Evolutionary conservation across 1,284 basidiomycete genomes (phyloP), one percentile per base, ranked within the genome.

Genomic region (Ganoderma multipileum): DNA sequence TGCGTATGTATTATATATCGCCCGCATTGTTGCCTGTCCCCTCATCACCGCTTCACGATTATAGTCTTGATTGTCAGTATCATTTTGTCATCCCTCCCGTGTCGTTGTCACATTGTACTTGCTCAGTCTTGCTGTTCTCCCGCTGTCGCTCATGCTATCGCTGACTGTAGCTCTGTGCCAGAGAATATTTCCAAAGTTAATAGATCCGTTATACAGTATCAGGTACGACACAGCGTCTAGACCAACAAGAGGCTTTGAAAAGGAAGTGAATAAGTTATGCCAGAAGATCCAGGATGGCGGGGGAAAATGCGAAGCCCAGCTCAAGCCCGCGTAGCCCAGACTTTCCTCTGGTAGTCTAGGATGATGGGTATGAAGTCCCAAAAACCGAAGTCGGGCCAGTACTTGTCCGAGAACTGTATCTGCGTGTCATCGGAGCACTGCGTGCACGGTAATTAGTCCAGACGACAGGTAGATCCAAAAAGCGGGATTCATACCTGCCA

Each of bases 341-440:
- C 80, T 76, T 91, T 91, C 57, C 90, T 86, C 79, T 98, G 96
- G 81, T 93, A 98, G 61, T 92, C 90, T 23, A 98, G 83, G 20
- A 98, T 78, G 68, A 98, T 91, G 1, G 95, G 94, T 28, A 96
- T 80, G 77, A 98, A 89, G 75, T 99, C 95, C 65, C 89, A 85
- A 6, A 99, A 79, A 2, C 96, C 95, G 78, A 99, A 98, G 68
- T 97, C 92, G 0, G 98, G 98, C 98, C 98, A 99, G 78, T 93
- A 97, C 0, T 89, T 89, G 41, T 90, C 82, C n/a, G 91, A 88
- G 80, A 98, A 97, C 78, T 99, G 95, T n/a, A 99, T 83, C 73
- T 97, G 95, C 0, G 95, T 95, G 72, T 92, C 81, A 74, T 95
- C 91, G 65, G 86, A 92, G 73, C 90, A 89, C 91, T 96, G 79